Conservation (phyloP, 495 filamentous ascomycete genomes). For the Physcia stellaris region DNA sequence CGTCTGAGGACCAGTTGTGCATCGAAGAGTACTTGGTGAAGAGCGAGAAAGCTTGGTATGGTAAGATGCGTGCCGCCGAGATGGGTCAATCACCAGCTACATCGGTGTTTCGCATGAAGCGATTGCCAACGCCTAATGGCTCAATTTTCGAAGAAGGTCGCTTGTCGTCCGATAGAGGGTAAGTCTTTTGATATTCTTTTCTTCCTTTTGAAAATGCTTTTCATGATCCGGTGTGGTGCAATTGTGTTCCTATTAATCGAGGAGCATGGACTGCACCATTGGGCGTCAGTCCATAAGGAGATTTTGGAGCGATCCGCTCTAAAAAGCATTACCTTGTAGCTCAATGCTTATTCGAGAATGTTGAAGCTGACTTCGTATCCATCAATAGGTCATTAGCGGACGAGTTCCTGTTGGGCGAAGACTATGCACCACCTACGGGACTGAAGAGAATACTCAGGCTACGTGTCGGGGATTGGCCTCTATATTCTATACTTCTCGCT, state of each 20-base stretch:
- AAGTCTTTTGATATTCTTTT: no score
- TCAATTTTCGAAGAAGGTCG: not conserved
- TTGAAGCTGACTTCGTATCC: no score
- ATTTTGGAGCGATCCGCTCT: no score
- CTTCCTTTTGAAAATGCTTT: no score
- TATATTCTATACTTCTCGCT: conserved; percentile 60
- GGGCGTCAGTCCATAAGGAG: no score
- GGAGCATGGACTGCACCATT: no score
- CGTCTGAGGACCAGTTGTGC: conserved; percentile 40
- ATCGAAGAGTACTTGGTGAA: conserved; percentile 49
- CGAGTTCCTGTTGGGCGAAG: conserved; percentile 43
- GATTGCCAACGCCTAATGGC: not conserved
- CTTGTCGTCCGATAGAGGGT: no score
- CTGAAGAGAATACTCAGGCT: conserved; percentile 39
- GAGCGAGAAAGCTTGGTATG: conserved; percentile 53
- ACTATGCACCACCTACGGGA: conserved; percentile 54
- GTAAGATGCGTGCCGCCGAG: conserved; percentile 40
- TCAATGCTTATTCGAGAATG: no score
- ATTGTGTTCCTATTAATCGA: no score
- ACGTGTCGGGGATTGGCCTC: conserved; percentile 50
- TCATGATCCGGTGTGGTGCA: no score
- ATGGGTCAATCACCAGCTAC: conserved; percentile 14
- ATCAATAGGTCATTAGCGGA: no score
- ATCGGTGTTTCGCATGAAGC: not conserved
- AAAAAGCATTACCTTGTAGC: no score